Base-by-base conservation (phyloP, 805 yeast genomes). In the Hanseniaspora taiwanica region DNA sequence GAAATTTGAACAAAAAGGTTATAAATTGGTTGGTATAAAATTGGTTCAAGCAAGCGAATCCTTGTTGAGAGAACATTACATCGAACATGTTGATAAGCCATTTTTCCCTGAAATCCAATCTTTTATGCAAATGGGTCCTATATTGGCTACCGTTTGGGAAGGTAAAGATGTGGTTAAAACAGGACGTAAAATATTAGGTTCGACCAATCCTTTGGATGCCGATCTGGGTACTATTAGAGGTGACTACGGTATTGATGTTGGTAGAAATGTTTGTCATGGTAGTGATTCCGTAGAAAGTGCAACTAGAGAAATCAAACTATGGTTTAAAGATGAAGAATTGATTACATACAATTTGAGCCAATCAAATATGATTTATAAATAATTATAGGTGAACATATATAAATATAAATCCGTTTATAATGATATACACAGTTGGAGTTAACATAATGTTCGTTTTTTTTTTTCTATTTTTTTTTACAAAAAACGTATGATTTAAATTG, bases 221-320 rank as follows among this genome's bases (percentile, higher is more conserved):
- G 89, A 94, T 53, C 97, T 97, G 68, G 99, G 99, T 68, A 91
- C 99, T 70, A 91, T 91, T 76, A 86, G 99, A 76, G 97, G 95
- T 66, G 99, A 91, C 73, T 91, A 69, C 56, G 98, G 96, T 65
- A 71, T 91, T 58, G 98, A 91, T 71, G 85, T 83, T 77, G 98
- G 99, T 65, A 86, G 99, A 81, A 91, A 91, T 78, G 95, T 91
- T 60, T 74, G 82, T 66, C 99, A 91, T 77, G 98, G 98, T 68
- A 89, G 97, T 54, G 99, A 91, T 77, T 86, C 97, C 49, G 98
- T 91, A 59, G 98, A 89, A 72, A 72, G 80, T 55, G 99, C 99
- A 59, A 68, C 85, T 68, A 83, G 82, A 76, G 99, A 91, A 77
- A 91, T 91, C 55, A 78, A 62, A 54, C 75, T 91, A 61, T 91